These are phyloP conservation scores for Suillus americanus DNA, from an alignment of 768 basidiomycete genomes.

Conservation along the genomic window DNA sequence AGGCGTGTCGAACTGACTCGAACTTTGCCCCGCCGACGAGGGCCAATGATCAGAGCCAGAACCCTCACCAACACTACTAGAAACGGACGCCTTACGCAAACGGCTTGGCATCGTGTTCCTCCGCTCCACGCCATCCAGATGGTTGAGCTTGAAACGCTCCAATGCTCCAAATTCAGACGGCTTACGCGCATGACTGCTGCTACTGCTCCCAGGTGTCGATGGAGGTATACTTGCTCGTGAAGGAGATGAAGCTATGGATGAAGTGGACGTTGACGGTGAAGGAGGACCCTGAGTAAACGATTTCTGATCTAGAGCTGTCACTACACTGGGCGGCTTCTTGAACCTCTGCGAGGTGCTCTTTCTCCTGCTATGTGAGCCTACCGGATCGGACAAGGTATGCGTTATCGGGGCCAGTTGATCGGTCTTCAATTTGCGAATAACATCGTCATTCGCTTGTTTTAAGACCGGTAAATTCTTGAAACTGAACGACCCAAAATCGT, in stretches of 20 bases:
- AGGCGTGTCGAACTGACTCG: constrained; percentile 57
- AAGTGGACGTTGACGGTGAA: constrained; percentile 89
- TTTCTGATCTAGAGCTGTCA: constrained; percentile 69
- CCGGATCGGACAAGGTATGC: constrained; percentile 69
- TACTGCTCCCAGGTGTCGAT: constrained; percentile 64
- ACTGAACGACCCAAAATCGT: constrained; percentile 97
- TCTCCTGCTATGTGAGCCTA: constrained; percentile 57
- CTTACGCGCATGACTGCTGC: constrained; percentile 67
- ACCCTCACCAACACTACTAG: constrained; percentile 77
- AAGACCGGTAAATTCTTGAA: constrained; percentile 96
- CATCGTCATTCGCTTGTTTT: constrained; percentile 98
- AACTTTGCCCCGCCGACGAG: constrained; percentile 52
- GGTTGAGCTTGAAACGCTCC: constrained; percentile 83
- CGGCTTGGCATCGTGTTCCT: constrained; percentile 87
- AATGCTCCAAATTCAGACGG: constrained; percentile 88
- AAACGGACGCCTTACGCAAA: constrained; percentile 82
- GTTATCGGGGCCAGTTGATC: constrained; percentile 82
- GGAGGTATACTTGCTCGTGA: constrained; percentile 74
- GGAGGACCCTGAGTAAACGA: constrained; percentile 72
- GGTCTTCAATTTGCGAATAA: constrained; percentile 92
- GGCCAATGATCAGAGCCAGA: constrained; percentile 76
- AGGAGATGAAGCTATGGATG: constrained; percentile 87
- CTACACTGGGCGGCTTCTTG: constrained; percentile 79
- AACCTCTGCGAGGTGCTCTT: constrained; percentile 81
- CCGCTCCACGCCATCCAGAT: constrained; percentile 75